These are phyloP conservation scores for Syzygium aqueum DNA, from an alignment of 345 rosid species.

Conservation along the genomic window DNA sequence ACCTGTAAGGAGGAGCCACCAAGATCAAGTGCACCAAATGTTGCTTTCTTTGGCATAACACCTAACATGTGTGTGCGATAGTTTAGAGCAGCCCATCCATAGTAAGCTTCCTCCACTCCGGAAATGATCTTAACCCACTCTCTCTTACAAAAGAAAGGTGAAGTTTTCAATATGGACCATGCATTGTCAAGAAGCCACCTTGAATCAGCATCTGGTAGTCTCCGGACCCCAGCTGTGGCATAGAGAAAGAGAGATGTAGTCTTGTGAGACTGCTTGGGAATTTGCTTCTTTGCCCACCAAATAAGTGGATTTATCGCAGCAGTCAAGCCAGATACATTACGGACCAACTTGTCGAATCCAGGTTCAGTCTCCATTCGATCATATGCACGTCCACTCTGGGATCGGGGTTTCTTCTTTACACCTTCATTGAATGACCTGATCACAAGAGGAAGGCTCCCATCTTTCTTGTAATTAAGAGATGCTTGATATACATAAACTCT, in stretches of 20 bases:
- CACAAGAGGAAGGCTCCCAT: constrained; percentile 61
- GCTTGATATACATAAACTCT: constrained; percentile 80
- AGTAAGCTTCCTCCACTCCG: constrained; percentile 95
- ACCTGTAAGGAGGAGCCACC: constrained; percentile 99
- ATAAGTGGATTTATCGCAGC: constrained; percentile 76
- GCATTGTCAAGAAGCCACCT: constrained; percentile 86
- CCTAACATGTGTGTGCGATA: constrained; percentile 65
- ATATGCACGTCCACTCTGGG: constrained; percentile 78
- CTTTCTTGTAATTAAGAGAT: constrained; percentile 43
- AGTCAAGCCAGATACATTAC: constrained; percentile 63
- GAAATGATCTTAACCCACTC: constrained; percentile 80
- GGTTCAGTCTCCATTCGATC: constrained; percentile 99
- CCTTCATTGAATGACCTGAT: constrained; percentile 66
- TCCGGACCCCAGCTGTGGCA: constrained; percentile 95
- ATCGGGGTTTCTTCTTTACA: constrained; percentile 46
- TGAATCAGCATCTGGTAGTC: constrained; percentile 71
- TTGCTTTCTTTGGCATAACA: constrained; percentile 51
- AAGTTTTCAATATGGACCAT: constrained; percentile 69
- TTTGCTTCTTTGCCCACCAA: constrained; percentile 88
- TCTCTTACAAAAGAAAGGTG: constrained; percentile 66
- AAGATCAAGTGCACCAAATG: constrained; percentile 95
- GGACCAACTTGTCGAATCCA: constrained; percentile 80
- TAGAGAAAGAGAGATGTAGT: constrained; percentile 80
- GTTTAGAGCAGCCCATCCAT: constrained; percentile 94
- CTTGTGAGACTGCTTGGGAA: constrained; percentile 71